Evolutionary conservation across 148 eudicot species (phyloP), one percentile per base, ranked within the genome.

Genomic region (Rhododendron ferrugineum): DNA sequence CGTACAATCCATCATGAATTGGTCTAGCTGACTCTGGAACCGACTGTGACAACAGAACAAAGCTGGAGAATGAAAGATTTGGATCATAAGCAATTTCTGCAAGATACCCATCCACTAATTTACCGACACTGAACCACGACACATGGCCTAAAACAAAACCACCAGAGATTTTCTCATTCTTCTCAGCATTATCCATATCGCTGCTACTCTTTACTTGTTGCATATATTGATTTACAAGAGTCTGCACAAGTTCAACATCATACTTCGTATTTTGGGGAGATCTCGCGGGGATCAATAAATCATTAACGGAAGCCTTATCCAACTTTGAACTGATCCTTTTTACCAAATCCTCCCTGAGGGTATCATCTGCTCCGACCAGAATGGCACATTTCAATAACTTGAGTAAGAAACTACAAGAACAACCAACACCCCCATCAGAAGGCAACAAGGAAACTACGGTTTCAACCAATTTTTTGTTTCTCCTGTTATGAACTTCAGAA

Each of bases 321-420:
- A 95, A 87, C 84, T 93, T 95, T 77, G 82, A 82, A 83, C 94
- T 89, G 82, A 94, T 86, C 86, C 79, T 89, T 54, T 87, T 81
- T 54, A 93, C 89, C 89, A 95, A 87, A 82, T 90, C 96, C 81
- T 94, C 92, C 89, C 89, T 92, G 44, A 82, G 75, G 4, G 89
- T 86, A 52, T 89, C 92, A 88, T 93, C 93, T 7, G 86, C 94
- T 84, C 93, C 93, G 72, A 95, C 91, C 30, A 95, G 84, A 87
- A 91, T 89, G 42, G 94, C 90, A 76, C 93, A 92, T 91, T 95
- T 95, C 77, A 95, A 86, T 75, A 94, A 85, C 80, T 95, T 94
- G n/a, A 95, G 89, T 89, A 95, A 86, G 89, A 95, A 95, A 92
- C 95, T 93, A 90, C 98, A 95, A 40, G 97, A 93, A 85, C 98